Evolutionary conservation across 2,329 filamentous ascomycete genomes (phyloP).

Genomic region (Neofusicoccum umdonicola): DNA sequence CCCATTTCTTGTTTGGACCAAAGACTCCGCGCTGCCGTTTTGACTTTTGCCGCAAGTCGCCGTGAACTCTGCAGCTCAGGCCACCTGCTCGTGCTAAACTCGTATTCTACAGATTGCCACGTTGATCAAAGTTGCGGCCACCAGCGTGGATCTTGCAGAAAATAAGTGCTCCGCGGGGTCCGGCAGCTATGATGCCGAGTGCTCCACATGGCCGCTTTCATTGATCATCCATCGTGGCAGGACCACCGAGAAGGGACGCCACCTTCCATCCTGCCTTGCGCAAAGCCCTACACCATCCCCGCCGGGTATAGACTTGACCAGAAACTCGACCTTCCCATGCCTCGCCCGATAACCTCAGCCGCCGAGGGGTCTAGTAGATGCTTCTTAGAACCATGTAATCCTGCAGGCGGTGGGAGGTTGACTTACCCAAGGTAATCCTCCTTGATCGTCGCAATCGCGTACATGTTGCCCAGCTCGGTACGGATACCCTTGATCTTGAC

Average conservation of each 20-base stretch:
- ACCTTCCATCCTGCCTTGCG: not conserved
- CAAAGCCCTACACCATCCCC: not conserved
- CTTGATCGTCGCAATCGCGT: conserved; percentile 96
- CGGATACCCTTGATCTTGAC: conserved; percentile 93
- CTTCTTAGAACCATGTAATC: not conserved
- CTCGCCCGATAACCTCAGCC: not conserved
- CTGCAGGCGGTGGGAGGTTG: not conserved
- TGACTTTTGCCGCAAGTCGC: not conserved
- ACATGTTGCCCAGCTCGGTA: conserved; percentile 92
- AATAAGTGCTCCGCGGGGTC: not conserved
- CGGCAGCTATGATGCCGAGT: not conserved
- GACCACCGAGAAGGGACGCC: not conserved
- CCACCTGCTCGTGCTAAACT: not conserved
- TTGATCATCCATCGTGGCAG: not conserved
- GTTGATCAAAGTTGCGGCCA: conserved; percentile 5
- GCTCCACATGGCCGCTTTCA: not conserved
- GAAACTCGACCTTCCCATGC: not conserved
- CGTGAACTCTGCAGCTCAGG: not conserved
- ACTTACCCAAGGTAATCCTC: conserved; percentile 47
- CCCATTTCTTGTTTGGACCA: not conserved
- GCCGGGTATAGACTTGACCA: conserved; percentile 5
- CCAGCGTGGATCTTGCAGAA: not conserved
- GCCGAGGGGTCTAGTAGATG: not conserved
- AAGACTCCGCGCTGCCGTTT: not conserved
- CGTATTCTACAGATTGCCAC: conserved; percentile 15